These are phyloP conservation scores for Pestalotiopsis sp. DNA, from an alignment of 2,329 filamentous ascomycete species.

Conservation along the genomic window DNA sequence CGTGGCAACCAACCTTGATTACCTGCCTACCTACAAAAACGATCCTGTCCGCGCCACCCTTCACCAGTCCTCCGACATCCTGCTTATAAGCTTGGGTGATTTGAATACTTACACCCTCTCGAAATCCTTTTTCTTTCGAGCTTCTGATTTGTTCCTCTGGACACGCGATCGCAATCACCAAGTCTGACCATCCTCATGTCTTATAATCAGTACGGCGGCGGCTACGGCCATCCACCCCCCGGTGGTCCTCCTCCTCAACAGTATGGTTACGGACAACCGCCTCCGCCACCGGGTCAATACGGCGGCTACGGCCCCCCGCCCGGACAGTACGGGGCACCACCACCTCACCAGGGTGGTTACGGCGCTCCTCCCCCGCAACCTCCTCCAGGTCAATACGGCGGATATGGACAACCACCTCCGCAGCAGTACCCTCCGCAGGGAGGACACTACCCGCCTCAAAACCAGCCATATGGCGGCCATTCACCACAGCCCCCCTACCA, in stretches of 20 bases:
- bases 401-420: conserved; percentile 24
- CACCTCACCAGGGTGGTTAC: conserved; percentile 29
- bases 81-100: neutral
- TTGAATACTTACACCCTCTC: neutral
- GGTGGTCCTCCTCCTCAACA: conserved; percentile 23
- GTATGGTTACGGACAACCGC: conserved; percentile 30
- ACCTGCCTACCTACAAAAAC: neutral
- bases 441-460: conserved; percentile 8
- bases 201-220: conserved; percentile 13
- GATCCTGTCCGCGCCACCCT: neutral
- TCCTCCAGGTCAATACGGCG: conserved; percentile 35
- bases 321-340: conserved; percentile 33
- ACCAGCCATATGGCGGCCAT: conserved; percentile 6
- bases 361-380: conserved; percentile 35
- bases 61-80: neutral
- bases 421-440: conserved; percentile 20
- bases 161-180: neutral
- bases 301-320: conserved; percentile 28
- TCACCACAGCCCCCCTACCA: conserved; percentile 2
- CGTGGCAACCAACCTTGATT: neutral
- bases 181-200: conserved; percentile 4
- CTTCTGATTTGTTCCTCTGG: neutral
- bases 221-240: conserved; percentile 16
- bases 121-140: neutral
- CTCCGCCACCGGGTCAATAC: conserved; percentile 31